A percentile compares a stretch with the other conserved stretches of the same genome.
Evolutionary conservation across 2,329 filamentous ascomycete species (phyloP).

Genomic region (Pestalotiopsis sp.): DNA sequence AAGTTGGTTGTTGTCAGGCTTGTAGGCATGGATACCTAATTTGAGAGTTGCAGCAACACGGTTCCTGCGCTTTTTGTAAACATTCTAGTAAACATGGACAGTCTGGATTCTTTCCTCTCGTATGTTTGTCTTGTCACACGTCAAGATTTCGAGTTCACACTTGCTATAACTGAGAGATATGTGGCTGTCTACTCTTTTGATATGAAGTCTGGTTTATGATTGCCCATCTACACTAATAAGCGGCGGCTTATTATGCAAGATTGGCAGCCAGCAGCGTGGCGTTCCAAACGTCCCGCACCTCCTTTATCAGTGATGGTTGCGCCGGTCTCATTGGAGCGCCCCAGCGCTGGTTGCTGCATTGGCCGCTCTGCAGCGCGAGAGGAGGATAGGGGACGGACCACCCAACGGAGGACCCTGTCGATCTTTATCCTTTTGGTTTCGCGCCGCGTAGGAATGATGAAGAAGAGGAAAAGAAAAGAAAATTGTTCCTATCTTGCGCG

Average conservation of each 20-base stretch:
- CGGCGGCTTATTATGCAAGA: not conserved
- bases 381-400: not conserved
- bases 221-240: not conserved
- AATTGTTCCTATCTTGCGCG: too few species aligned
- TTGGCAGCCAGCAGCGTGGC: not conserved
- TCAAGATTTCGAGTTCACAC: too few species aligned
- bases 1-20: too few species aligned
- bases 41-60: too few species aligned
- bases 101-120: too few species aligned
- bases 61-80: too few species aligned
- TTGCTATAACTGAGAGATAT: not conserved
- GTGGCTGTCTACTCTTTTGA: not conserved
- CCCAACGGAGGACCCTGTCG: constrained; percentile 6
- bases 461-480: not conserved
- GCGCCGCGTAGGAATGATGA: not conserved
- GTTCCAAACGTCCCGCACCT: not conserved
- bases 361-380: not conserved
- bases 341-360: not conserved
- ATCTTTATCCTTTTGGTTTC: constrained; percentile 2
- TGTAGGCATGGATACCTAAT: too few species aligned
- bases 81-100: too few species aligned
- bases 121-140: too few species aligned
- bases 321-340: not conserved
- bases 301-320: not conserved
- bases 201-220: not conserved